These are phyloP conservation scores for Penicillium sp. DNA, from an alignment of 2,329 filamentous ascomycete species.

Conservation along the genomic window DNA sequence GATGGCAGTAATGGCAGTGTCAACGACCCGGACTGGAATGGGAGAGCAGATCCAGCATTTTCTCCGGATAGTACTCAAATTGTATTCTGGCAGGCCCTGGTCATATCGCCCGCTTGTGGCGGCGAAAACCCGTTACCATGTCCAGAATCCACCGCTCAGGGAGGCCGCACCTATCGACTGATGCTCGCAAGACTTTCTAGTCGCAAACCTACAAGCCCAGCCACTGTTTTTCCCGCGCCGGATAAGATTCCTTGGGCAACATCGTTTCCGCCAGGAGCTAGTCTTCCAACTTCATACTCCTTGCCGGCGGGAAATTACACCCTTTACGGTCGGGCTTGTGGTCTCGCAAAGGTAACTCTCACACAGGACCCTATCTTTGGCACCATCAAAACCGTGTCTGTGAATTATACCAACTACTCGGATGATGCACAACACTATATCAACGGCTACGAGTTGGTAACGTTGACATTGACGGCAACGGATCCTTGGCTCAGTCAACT, in stretches of 20 bases:
- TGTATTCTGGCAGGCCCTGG: constrained; percentile 45
- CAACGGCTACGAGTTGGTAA: constrained; percentile 34
- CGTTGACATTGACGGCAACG: constrained; percentile 30
- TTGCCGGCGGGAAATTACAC: constrained; percentile 16
- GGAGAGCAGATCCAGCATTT: constrained; percentile 42
- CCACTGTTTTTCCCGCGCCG: too few species aligned
- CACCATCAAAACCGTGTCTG: constrained; percentile 29
- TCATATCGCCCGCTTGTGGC: constrained; percentile 44
- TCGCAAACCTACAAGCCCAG: constrained; percentile 26
- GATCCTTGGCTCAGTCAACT: constrained; percentile 22
- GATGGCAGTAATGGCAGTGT: background rate
- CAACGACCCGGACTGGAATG: constrained; percentile 48
- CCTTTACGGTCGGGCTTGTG: constrained; percentile 11
- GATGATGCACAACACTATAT: constrained; percentile 37
- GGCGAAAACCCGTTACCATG: constrained; percentile 47
- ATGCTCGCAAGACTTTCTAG: constrained; percentile 45
- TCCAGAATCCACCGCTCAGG: constrained; percentile 40
- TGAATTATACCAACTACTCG: constrained; percentile 40
- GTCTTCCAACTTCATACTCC: background rate
- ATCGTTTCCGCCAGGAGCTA: constrained; percentile 7
- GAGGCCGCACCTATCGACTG: constrained; percentile 41
- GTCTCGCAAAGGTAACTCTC: constrained; percentile 11
- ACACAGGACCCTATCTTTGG: background rate
- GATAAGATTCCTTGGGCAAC: constrained; percentile 21
- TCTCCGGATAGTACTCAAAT: constrained; percentile 44